Conservation (phyloP, 2,329 filamentous ascomycete species). For the Fusarium oxysporum region DNA sequence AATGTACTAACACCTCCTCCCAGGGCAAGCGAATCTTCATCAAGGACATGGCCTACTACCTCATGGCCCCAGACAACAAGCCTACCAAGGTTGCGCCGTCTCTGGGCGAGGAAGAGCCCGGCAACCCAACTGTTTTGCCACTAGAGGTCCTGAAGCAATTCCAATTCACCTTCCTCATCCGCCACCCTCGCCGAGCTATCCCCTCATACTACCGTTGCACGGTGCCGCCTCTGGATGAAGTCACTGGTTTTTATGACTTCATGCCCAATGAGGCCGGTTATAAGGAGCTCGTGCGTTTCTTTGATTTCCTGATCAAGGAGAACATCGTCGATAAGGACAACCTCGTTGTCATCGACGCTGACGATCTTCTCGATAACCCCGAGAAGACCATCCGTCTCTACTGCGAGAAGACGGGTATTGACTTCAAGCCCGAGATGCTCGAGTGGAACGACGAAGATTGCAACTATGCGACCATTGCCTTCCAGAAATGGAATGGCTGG, state of each 20-base stretch:
- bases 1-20: constrained; percentile 43
- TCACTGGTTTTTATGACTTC: constrained; percentile 90
- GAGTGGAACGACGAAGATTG: constrained; percentile 83
- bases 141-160: constrained; percentile 79
- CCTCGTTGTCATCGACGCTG: constrained; percentile 91
- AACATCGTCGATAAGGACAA: constrained; percentile 77
- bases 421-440: constrained; percentile 83
- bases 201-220: constrained; percentile 97
- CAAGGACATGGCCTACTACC: constrained; percentile 97
- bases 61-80: constrained; percentile 79
- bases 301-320: constrained; percentile 81
- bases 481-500: constrained; percentile 98
- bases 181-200: constrained; percentile 90
- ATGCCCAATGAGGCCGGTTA: constrained; percentile 92
- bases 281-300: constrained; percentile 84
- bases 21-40: constrained; percentile 94
- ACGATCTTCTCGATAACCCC: constrained; percentile 91
- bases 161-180: constrained; percentile 97
- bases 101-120: constrained; percentile 73
- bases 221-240: constrained; percentile 82
- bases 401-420: constrained; percentile 83
- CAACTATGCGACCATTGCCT: constrained; percentile 77
- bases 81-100: constrained; percentile 81
- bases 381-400: constrained; percentile 80
- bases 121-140: constrained; percentile 89